Percentiles rank a stretch among this genome's conserved stretches.
Conservation (phyloP, 306 rosid genomes). For the Comarum palustre region DNA sequence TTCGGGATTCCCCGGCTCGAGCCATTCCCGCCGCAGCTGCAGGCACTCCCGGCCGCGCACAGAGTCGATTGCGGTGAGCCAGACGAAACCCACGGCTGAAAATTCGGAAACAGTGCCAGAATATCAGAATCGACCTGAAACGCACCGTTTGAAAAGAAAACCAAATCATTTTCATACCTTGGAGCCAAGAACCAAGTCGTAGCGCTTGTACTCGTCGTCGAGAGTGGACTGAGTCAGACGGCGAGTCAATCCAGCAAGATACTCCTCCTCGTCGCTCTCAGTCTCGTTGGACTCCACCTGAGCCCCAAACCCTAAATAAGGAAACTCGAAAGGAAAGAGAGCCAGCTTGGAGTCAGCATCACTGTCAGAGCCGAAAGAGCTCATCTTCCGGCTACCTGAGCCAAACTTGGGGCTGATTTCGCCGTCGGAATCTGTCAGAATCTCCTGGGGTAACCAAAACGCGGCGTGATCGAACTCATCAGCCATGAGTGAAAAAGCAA, state of each 20-base stretch:
- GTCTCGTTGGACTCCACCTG: conserved; percentile 75
- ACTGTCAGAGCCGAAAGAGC: background rate
- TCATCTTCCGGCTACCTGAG: background rate
- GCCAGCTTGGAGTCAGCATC: background rate
- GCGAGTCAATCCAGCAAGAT: conserved; percentile 55
- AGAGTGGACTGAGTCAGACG: conserved; percentile 52
- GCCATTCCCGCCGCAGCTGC: conserved; percentile 47
- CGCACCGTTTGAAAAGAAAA: background rate
- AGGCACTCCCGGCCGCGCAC: conserved; percentile 35
- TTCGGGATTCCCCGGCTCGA: conserved; percentile 60
- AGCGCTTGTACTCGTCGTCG: conserved; percentile 15
- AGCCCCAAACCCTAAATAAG: conserved; percentile 30
- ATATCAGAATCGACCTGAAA: background rate
- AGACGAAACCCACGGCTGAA: conserved; percentile 26
- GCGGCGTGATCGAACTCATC: conserved; percentile 56
- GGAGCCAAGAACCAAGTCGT: conserved; percentile 1
- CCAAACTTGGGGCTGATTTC: background rate
- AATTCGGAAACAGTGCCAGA: background rate
- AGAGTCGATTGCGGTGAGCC: conserved; percentile 78
- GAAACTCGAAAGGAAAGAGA: conserved; percentile 36
- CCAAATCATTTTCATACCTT: conserved; percentile 33
- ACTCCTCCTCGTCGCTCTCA: conserved; percentile 74
- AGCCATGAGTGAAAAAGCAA: conserved; percentile 32
- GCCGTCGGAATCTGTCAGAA: conserved; percentile 54
- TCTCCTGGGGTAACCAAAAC: conserved; percentile 77